Base-by-base conservation (phyloP, 371 early-diverging fungal species). In the Rhizopus arrhizus region DNA sequence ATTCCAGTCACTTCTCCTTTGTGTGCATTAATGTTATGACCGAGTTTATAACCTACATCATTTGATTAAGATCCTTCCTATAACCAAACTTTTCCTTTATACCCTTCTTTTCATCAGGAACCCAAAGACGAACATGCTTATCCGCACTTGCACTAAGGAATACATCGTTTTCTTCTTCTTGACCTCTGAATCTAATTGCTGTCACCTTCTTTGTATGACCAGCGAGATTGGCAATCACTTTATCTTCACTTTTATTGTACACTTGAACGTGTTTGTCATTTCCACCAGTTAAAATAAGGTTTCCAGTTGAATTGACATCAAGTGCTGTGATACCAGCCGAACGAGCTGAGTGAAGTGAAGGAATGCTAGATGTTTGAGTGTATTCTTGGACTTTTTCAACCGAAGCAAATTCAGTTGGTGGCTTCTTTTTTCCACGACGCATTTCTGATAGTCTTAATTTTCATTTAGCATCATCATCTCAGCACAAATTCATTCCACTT, bases 151-250 rank as follows among this genome's bases (percentile, higher is more conserved):
- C 88, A 29, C 92, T 86, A 48, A 96, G 52, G 47, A 85, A 89
- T 31, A 77, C 61, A 68, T 85, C 87, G 50, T 77, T 56, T 34
- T 59, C 65, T 47, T 45, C 48, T 56, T 78, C 77, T 33, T 78
- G 78, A 52, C 88, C 86, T 45, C 84, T 75, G 78, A 90, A 93
- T 15, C 83, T 73, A 7, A 90, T 89, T 40, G 79, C 69, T 4
- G 85, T 89, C 36, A 95, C 78, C 65, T 85, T 87, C 77, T 93
- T 91, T 31, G 87, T 86, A 63, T 92, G 92, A 28, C 93, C 95
- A 65, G 91, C 88, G 58, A 90, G 75, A 6, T 81, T 82, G n/a
- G 84, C 85, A 43, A 91, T 66, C 0, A 87, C 84, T 67, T 86
- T 88, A 38, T 85, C 89, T 42, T 82, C 82, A 3, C 67, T 65